Percentiles rank a stretch among this genome's conserved stretches.
phyloP scores from a whole-genome alignment of 768 basidiomycete species.

The Suillus cothurnatus region DNA sequence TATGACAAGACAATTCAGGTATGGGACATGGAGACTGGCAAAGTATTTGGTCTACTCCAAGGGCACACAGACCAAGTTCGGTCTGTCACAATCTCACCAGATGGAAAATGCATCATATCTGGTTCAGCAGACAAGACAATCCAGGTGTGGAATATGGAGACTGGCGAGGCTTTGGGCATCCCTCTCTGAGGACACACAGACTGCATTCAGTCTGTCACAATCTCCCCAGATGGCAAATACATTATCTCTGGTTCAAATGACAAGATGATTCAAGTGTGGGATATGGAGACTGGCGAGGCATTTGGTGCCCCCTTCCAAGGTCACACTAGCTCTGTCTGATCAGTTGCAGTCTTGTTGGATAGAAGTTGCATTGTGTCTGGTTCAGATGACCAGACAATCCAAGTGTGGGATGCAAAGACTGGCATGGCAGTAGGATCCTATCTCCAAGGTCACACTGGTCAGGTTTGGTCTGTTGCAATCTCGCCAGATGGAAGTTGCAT shows the following conservation, averaged over 20 bases:
- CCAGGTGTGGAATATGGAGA: too few species aligned
- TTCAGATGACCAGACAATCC: conserved; percentile 1
- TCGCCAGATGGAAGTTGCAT: conserved; percentile 1
- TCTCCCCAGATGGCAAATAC: too few species aligned
- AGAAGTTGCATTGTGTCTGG: conserved; percentile 5
- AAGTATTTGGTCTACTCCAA: not conserved
- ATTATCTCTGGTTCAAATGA: not conserved
- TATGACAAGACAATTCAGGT: not conserved
- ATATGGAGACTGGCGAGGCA: not conserved
- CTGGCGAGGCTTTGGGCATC: too few species aligned
- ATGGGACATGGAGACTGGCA: not conserved
- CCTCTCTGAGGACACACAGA: too few species aligned
- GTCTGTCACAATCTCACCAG: not conserved
- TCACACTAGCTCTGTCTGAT: not conserved
- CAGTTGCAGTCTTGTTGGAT: not conserved
- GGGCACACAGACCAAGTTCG: accelerated
- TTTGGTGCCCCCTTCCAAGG: not conserved
- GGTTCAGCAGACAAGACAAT: too few species aligned
- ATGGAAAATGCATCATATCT: not conserved
- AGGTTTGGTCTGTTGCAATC: not conserved
- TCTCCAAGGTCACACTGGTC: not conserved
- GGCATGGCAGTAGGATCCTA: not conserved
- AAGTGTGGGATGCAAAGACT: not conserved
- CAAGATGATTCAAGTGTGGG: too few species aligned
- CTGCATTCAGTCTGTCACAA: accelerated